phyloP scores from a whole-genome alignment of 2,329 filamentous ascomycete genomes.

The Mollisia scopiformis region DNA sequence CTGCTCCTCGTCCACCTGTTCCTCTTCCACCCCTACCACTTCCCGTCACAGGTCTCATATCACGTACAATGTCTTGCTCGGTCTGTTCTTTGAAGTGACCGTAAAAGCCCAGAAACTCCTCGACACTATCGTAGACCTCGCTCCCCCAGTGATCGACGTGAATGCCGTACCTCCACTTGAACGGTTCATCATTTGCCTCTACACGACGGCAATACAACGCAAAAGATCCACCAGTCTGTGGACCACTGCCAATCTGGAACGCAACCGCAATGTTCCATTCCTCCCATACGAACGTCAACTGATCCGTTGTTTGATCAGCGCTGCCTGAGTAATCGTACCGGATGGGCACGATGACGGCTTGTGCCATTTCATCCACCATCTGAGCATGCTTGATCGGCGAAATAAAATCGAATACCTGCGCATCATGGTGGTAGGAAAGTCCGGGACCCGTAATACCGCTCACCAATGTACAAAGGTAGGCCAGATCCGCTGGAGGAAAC shows the following conservation, averaged over 20 bases:
- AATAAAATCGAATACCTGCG: constrained; percentile 11
- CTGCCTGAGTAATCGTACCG: background rate
- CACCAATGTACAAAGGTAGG: constrained; percentile 16
- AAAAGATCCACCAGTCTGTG: constrained; percentile 11
- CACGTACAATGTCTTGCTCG: constrained; percentile 6
- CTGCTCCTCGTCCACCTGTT: no score
- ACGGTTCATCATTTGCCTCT: constrained; percentile 8
- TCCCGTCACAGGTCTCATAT: constrained; percentile 8
- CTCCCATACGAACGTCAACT: constrained; percentile 1
- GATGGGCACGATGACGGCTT: constrained; percentile 9
- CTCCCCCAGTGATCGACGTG: constrained; percentile 13
- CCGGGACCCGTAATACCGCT: constrained; percentile 15
- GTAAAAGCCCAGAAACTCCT: constrained; percentile 13
- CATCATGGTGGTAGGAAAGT: background rate
- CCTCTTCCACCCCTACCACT: no score
- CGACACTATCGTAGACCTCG: constrained; percentile 11
- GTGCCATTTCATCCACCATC: background rate
- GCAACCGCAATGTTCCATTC: constrained; percentile 13
- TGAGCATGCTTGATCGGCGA: constrained; percentile 5
- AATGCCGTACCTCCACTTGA: constrained; percentile 12
- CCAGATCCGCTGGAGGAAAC: constrained; percentile 12
- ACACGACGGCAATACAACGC: constrained; percentile 15
- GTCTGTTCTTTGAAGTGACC: constrained; percentile 14
- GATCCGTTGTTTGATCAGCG: background rate
- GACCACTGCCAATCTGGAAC: constrained; percentile 13